Evolutionary conservation across 768 basidiomycete species (phyloP), one percentile per base, ranked within the genome.

Genomic region (Tricholoma saponaceum): DNA sequence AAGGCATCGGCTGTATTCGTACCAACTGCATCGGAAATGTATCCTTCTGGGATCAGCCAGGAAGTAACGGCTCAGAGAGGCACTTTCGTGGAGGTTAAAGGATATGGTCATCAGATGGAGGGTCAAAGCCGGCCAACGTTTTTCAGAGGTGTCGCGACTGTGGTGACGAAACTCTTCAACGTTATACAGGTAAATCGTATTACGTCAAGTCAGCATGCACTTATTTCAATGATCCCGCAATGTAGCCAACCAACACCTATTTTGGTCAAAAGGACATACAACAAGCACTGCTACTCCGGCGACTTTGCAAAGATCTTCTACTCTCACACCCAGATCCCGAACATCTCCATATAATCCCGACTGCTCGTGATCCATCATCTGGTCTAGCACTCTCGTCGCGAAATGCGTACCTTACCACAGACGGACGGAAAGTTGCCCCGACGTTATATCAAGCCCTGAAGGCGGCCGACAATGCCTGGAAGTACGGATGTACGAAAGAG

Each of bases 241-340:
- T 13, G 39, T 69, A 96, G 94, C 96, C 96, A 5, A 91, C 90
- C 46, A 84, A 87, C 61, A 86, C 90, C 20, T 98, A 98, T 71
- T 97, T 99, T 60, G 96, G 97, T 1, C 95, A 98, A 72, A 98
- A 98, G 69, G 96, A 98, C 69, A 97, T 99, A 54, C 97, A 99
- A 67, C 97, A 99, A 69, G 93, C 90, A 0, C 75, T 98, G 14
- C 73, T 99, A 46, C 78, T 98, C 30, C 87, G 89, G 32, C 83
- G 86, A 4, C 76, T 98, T 72, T 80, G 81, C 54, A 75, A 79
- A 26, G 97, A 99, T 70, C 77, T 97, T 5, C 82, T 96, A 9
- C 70, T 94, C n/a, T 74, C 88, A 5, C 80, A 91, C 67, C 97
- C 97, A 0, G 75, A 81, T 9, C 74, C 87, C 0, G 74, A 82